phyloP scores from a whole-genome alignment of 2,329 filamentous ascomycete genomes.

The Penicillium sp. region DNA sequence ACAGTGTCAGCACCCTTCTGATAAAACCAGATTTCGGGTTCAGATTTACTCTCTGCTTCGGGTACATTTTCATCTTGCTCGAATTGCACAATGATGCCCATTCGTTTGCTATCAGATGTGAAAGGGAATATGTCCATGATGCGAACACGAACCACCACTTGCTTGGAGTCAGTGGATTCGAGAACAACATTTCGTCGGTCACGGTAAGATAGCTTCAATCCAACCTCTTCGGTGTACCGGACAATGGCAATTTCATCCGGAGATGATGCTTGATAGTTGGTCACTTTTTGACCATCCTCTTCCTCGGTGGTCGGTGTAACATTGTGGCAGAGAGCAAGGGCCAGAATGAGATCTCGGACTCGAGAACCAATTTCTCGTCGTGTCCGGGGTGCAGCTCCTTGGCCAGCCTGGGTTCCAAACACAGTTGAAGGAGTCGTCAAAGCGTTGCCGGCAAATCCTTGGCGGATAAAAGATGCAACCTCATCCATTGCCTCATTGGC shows the following conservation, averaged over 20 bases:
- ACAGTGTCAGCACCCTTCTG: conserved; percentile 98
- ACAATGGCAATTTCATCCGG: conserved; percentile 99
- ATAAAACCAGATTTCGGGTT: conserved; percentile 93
- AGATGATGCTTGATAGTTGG: conserved; percentile 92
- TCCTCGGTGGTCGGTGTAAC: conserved; percentile 90
- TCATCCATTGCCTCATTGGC: conserved; percentile 99
- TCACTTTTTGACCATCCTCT: conserved; percentile 71
- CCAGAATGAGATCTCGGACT: conserved; percentile 88
- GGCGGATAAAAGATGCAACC: conserved; percentile 79
- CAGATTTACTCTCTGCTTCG: conserved; percentile 49
- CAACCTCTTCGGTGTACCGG: conserved; percentile 89
- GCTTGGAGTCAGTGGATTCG: conserved; percentile 71
- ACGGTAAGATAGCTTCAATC: conserved; percentile 77
- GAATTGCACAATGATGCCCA: conserved; percentile 95
- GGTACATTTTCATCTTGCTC: conserved; percentile 56
- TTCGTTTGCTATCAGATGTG: conserved; percentile 94
- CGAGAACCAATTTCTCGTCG: conserved; percentile 89
- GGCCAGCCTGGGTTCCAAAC: conserved; percentile 59
- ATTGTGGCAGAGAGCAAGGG: conserved; percentile 92
- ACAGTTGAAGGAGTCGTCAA: conserved; percentile 75
- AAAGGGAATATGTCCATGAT: conserved; percentile 97
- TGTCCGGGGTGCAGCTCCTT: conserved; percentile 69
- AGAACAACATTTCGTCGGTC: conserved; percentile 85
- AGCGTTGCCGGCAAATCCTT: conserved; percentile 66
- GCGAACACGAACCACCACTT: conserved; percentile 75